phyloP scores from a whole-genome alignment of 257 asterid genomes.

The Anisodus acutangulus region DNA sequence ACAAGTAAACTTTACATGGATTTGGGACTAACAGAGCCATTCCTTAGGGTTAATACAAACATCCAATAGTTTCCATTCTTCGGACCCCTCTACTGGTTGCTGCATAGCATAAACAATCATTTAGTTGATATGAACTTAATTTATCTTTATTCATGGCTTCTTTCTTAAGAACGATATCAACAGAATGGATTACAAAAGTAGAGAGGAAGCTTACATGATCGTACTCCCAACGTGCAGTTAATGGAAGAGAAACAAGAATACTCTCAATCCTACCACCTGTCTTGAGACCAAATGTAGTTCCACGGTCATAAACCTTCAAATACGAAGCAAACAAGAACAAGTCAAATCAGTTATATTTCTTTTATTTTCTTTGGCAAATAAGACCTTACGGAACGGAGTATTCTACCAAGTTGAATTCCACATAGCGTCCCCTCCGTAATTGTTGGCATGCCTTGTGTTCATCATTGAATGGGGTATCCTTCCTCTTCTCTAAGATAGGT shows the following conservation, averaged over 20 bases:
- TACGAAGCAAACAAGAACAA: background rate
- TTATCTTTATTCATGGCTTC: background rate
- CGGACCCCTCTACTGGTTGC: constrained; percentile 96
- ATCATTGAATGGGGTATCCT: constrained; percentile 75
- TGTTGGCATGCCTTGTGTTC: constrained; percentile 92
- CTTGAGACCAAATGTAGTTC: constrained; percentile 98
- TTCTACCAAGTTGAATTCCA: constrained; percentile 91
- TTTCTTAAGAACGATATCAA: background rate
- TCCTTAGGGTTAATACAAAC: constrained; percentile 98
- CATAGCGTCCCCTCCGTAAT: constrained; percentile 94
- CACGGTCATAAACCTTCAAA: constrained; percentile 92
- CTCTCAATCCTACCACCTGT: constrained; percentile 99
- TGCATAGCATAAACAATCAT: constrained; percentile 40
- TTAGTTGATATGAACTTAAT: background rate
- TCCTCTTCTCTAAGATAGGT: constrained; percentile 87
- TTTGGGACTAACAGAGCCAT: constrained; percentile 59
- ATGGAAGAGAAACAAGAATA: constrained; percentile 96
- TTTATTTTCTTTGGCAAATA: background rate
- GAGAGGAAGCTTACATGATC: constrained; percentile 67
- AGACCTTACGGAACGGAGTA: constrained; percentile 5
- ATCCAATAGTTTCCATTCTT: constrained; percentile 94
- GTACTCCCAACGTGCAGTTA: constrained; percentile 94
- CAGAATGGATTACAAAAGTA: background rate
- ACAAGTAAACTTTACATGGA: background rate
- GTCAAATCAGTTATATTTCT: constrained; percentile 2